Base-by-base conservation (phyloP, 2,329 filamentous ascomycete species). In the Claviceps monticola region DNA sequence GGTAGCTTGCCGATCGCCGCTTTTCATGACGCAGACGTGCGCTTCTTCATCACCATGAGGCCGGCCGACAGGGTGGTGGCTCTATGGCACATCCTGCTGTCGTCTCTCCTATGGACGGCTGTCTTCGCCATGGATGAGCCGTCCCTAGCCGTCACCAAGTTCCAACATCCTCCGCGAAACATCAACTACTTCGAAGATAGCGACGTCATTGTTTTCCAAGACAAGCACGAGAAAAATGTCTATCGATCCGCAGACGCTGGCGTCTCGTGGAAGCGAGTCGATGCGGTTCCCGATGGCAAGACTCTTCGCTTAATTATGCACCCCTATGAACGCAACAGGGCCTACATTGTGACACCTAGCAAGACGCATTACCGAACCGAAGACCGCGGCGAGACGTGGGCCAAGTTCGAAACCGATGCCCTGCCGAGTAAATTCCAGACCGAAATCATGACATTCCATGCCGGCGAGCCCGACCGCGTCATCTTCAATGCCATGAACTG, bases 141-240 rank as follows among this genome's bases (percentile, higher is more conserved):
- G 23, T 74, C 74, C 52, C 75, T 95, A 60, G 73, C 76, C 55
- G 70, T 74, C 54, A 85, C 73, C 50, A 68, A 76, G 46, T 86
- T 96, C 69, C 72, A 84, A 45, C 74, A 82, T 60, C 68, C 74
- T 51, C 86, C 88, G 1, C 64, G 70, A 51, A 82, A 82, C 64
- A 72, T 96, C 57, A 85, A 86, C 69, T 98, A 95, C 70, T 97
- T 98, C 64, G 84, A 93, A 62, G 87, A 91, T 66, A 90, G 87
- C 58, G 84, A 95, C 65, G 79, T 85, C 49, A 74, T 95, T 54
- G 69, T 97, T 46, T 82, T 88, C 63, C 82, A 84, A 60, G 86
- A 95, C 64, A 62, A 72, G 48, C 66, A 74, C 14, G 75, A 76
- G 42, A 74, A 76, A 54, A 80, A 80, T 56, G 74, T 95, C 49